Conservation (phyloP, 1,284 basidiomycete genomes). For the Cutaneotrichosporon sp. region DNA sequence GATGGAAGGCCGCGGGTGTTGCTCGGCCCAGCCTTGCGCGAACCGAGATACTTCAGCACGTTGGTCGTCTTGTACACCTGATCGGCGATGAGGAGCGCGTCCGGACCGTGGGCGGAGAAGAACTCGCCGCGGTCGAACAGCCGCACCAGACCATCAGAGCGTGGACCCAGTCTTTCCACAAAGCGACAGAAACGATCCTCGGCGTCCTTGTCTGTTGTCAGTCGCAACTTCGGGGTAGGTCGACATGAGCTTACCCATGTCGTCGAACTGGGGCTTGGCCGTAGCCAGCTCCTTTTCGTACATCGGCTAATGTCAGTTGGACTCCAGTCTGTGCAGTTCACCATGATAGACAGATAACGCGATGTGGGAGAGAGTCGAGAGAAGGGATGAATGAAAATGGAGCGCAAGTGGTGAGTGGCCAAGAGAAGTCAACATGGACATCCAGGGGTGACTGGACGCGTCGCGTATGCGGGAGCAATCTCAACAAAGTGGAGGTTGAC, state of each 20-base stretch:
- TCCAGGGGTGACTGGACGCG: conserved; percentile 16
- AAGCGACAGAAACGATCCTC: conserved; percentile 76
- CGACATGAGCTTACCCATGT: conserved; percentile 35
- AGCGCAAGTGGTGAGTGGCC: background rate
- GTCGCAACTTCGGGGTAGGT: background rate
- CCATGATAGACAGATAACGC: conserved; percentile 17
- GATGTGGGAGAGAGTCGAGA: background rate
- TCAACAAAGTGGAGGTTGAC: background rate
- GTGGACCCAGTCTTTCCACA: conserved; percentile 63
- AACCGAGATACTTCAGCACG: conserved; percentile 74
- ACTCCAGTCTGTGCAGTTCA: background rate
- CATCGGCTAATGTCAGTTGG: conserved; percentile 40
- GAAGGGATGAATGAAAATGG: background rate
- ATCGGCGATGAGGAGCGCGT: conserved; percentile 78
- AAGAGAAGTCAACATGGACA: conserved; percentile 11
- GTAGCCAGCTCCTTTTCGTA: conserved; percentile 48
- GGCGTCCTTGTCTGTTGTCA: conserved; percentile 56
- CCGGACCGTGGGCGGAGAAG: conserved; percentile 83
- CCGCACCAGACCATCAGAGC: conserved; percentile 63
- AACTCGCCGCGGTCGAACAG: conserved; percentile 81
- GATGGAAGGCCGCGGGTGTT: conserved; percentile 61
- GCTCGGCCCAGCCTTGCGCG: conserved; percentile 2
- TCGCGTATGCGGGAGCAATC: conserved; percentile 25
- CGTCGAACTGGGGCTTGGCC: conserved; percentile 48
- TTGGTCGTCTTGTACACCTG: conserved; percentile 81